Evolutionary conservation across 768 basidiomycete species (phyloP), one percentile per base, ranked within the genome.

Genomic region (Boletus rubroflammeus): DNA sequence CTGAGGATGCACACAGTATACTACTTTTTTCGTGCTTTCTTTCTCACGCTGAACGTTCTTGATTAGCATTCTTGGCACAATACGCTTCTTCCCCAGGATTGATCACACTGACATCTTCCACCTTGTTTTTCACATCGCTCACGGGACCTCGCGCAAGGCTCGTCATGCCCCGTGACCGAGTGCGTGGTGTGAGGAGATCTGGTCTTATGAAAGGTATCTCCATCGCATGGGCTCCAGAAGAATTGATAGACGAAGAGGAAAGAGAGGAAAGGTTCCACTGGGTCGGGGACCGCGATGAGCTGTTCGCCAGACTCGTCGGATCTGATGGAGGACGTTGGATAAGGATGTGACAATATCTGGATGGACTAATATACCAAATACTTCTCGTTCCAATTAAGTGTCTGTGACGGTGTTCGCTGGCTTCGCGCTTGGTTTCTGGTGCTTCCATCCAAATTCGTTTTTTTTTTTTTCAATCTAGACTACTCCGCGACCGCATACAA

Each of bases 251-350:
- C n/a, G 66, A 62, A 15, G 67, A 64, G 31, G 75, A 75, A 53
- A 75, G 69, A 50, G 79, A 81, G 50, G 83, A 81, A 48, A 80
- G 69, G 59, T 85, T 88, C 61, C 56, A 70, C 17, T 85, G 83
- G 81, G 76, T 87, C 36, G 80, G 79, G 31, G 74, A 71, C 25
- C 78, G 85, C 6, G 84, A 88, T 66, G 85, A 87, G 44, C 64
- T 88, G 17, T 87, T 88, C 65, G 82, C 82, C 41, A 69, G 84
- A 54, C 75, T 88, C 13, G 75, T 86, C 17, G 81, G 81, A 15
- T 67, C 70, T 58, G 75, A 76, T 28, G 78, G 78, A 21, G 70
- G 68, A 42, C 73, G 73, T 29, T 84, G 83, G 83, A 65, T 77
- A 52, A 78, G 72, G 57, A 62, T 76, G 28, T 81, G 68, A 76